Conservation (phyloP, 2,329 filamentous ascomycete species). For the Neonectria magnoliae region DNA sequence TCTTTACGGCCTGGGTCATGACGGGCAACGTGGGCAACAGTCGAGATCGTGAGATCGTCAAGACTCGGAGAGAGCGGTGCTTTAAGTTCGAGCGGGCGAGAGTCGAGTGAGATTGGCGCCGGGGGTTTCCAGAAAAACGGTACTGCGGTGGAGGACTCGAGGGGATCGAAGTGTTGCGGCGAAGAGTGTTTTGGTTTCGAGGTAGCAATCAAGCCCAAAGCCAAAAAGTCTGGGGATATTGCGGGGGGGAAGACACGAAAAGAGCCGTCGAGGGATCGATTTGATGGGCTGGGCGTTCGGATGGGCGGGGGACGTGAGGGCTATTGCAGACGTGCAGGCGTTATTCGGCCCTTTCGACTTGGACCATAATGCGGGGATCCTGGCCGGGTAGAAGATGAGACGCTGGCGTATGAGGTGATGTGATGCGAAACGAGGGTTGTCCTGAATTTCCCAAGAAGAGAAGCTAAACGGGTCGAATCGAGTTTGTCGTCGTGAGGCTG, state of each 20-base stretch:
- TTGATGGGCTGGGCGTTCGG: constrained; percentile 37
- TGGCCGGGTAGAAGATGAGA: constrained; percentile 26
- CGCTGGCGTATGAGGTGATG: constrained; percentile 17
- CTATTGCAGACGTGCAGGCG: constrained; percentile 44
- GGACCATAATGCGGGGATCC: constrained; percentile 47
- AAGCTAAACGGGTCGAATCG: background rate
- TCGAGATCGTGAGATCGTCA: constrained; percentile 10
- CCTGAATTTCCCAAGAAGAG: background rate
- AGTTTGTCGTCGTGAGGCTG: constrained; percentile 13
- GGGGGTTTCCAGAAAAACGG: constrained; percentile 13
- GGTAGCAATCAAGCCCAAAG: constrained; percentile 29
- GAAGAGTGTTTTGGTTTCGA: constrained; percentile 22
- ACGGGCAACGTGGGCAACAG: constrained; percentile 23
- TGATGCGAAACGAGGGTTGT: constrained; percentile 6
- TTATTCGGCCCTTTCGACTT: constrained; percentile 52
- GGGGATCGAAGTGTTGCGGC: constrained; percentile 9
- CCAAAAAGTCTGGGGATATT: constrained; percentile 45
- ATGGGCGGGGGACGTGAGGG: constrained; percentile 35
- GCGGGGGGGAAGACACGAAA: constrained; percentile 40
- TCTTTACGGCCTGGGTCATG: constrained; percentile 63
- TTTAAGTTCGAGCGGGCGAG: constrained; percentile 27
- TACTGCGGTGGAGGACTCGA: background rate
- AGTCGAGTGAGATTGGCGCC: constrained; percentile 9
- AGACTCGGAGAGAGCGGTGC: constrained; percentile 14
- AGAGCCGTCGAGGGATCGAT: constrained; percentile 36